phyloP scores from a whole-genome alignment of 306 rosid species.

The Pyrus communis region DNA sequence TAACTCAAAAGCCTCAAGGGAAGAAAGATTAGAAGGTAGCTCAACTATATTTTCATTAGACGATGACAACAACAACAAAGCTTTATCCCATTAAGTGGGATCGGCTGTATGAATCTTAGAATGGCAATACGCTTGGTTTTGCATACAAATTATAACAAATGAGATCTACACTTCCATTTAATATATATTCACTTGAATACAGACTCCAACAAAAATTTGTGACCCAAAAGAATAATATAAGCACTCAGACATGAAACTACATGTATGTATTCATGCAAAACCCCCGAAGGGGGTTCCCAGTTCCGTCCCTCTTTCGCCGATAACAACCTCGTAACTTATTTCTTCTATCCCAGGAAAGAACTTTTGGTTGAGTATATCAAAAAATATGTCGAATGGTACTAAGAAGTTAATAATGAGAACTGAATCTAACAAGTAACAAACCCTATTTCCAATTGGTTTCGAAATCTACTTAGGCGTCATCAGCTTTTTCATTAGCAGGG shows the following conservation, averaged over 20 bases:
- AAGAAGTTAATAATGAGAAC: slow-evolving; percentile 25
- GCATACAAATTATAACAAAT: not conserved
- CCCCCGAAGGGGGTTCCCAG: slow-evolving; percentile 15
- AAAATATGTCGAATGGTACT: slow-evolving; percentile 17
- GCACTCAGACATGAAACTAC: slow-evolving; percentile 31
- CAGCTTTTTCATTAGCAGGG: slow-evolving; percentile 31
- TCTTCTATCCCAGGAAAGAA: slow-evolving; percentile 39
- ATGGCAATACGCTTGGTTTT: no score
- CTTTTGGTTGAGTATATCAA: slow-evolving; percentile 25
- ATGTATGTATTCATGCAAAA: slow-evolving; percentile 25
- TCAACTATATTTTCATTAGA: not conserved
- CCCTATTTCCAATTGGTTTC: slow-evolving; percentile 17
- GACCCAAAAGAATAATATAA: slow-evolving; percentile 24
- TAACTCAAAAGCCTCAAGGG: not conserved
- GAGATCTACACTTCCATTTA: slow-evolving; percentile 8
- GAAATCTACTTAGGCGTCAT: slow-evolving; percentile 36
- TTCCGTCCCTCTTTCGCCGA: slow-evolving; percentile 28
- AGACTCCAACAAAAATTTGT: slow-evolving; percentile 31
- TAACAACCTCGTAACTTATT: slow-evolving; percentile 39
- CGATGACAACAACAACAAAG: not conserved
- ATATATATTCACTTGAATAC: slow-evolving; percentile 27
- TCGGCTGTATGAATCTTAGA: no score
- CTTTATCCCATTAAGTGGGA: no score
- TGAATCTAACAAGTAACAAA: slow-evolving; percentile 33
- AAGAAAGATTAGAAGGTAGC: not conserved